Evolutionary conservation across 805 yeast species (phyloP).

Genomic region (Barnettozyma siamensis): DNA sequence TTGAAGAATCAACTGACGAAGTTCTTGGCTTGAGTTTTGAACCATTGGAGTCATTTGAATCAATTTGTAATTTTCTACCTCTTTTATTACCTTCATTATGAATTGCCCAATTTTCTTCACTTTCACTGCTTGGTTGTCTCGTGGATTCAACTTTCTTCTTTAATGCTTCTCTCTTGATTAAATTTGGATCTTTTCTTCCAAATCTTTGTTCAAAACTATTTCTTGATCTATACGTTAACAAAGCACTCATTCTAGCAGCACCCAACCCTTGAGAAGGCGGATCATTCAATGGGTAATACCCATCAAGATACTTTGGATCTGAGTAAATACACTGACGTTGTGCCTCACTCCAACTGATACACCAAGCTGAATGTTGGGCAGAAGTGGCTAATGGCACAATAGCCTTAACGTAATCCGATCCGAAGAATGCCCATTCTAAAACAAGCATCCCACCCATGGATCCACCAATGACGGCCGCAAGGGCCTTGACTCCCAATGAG

Average conservation of each 20-base stretch:
- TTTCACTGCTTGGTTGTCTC: constrained; percentile 41
- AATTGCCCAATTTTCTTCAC: constrained; percentile 73
- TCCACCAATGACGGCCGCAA: constrained; percentile 90
- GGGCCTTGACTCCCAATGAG: constrained; percentile 65
- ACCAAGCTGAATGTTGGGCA: constrained; percentile 96
- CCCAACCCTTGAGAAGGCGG: constrained; percentile 85
- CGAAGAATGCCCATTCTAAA: constrained; percentile 78
- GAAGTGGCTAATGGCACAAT: constrained; percentile 87
- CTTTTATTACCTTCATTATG: constrained; percentile 78
- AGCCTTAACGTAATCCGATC: constrained; percentile 57
- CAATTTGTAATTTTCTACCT: constrained; percentile 20
- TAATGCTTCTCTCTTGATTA: constrained; percentile 12
- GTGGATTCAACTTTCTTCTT: constrained; percentile 2
- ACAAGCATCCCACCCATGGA: constrained; percentile 99
- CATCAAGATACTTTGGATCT: constrained; percentile 90
- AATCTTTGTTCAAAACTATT: constrained; percentile 88
- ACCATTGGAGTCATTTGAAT: constrained; percentile 1
- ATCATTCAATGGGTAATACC: constrained; percentile 71
- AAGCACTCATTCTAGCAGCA: constrained; percentile 97
- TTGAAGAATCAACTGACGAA: constrained; percentile 15
- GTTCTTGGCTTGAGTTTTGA: not conserved
- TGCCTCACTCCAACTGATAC: constrained; percentile 98
- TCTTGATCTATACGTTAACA: constrained; percentile 86
- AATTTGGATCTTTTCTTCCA: constrained; percentile 71
- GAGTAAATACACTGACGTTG: constrained; percentile 94